phyloP scores from a whole-genome alignment of 306 rosid genomes.

The Fragaria nilgerrensis region DNA sequence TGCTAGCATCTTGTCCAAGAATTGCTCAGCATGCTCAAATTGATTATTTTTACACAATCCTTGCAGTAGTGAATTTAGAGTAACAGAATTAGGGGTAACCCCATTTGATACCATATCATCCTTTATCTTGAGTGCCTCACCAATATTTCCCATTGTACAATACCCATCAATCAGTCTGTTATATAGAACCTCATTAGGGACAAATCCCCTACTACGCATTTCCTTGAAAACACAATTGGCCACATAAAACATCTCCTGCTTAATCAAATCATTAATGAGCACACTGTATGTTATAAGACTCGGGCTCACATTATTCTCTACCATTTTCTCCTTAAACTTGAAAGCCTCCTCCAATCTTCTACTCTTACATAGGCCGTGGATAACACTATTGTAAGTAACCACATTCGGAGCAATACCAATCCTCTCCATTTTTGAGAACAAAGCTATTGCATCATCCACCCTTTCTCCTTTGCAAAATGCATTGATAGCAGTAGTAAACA shows the following conservation, averaged over 20 bases:
- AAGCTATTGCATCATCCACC: background rate
- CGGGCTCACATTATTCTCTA: background rate
- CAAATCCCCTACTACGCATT: background rate
- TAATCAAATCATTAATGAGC: background rate
- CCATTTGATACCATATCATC: background rate
- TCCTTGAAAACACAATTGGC: conserved; percentile 1
- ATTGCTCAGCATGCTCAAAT: background rate
- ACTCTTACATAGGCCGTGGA: background rate
- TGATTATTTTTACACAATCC: background rate
- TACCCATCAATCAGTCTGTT: background rate
- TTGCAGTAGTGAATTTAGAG: background rate
- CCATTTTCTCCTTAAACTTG: background rate
- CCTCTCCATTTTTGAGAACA: background rate
- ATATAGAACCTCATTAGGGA: background rate
- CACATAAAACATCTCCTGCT: background rate
- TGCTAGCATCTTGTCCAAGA: background rate
- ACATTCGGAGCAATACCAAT: background rate
- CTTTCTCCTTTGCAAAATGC: background rate
- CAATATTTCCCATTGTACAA: background rate
- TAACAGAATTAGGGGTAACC: conserved; percentile 1
- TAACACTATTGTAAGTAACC: conserved; percentile 1
- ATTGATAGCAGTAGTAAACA: background rate
- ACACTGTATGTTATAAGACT: conserved; percentile 4
- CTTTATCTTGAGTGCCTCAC: background rate
- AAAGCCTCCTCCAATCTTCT: background rate